Percentiles rank a stretch among this genome's conserved stretches.
phyloP scores from a whole-genome alignment of 164 flowering plant genomes.

The Stephania japonica region DNA sequence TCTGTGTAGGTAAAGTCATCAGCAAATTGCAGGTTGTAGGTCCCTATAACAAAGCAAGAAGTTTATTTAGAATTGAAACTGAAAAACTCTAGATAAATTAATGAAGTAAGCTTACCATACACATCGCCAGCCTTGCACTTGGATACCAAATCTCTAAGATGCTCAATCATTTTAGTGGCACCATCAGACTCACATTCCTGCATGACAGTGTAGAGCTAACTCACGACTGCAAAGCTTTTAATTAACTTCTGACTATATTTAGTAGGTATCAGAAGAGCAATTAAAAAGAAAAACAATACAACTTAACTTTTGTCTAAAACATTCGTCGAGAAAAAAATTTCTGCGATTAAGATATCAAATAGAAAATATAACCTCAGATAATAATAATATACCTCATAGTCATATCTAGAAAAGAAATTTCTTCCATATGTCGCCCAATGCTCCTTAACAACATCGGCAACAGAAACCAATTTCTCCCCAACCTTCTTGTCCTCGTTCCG shows the following conservation, averaged over 20 bases:
- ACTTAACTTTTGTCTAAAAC: neutral
- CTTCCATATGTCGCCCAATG: conserved; percentile 98
- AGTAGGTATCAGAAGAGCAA: neutral
- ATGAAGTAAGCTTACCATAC: conserved; percentile 49
- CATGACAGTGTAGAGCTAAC: neutral
- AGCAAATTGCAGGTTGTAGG: conserved; percentile 74
- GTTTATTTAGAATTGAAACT: conserved; percentile 12
- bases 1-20: conserved; percentile 92
- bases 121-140: conserved; percentile 74
- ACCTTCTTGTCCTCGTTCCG: conserved; percentile 77
- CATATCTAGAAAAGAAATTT: conserved; percentile 96
- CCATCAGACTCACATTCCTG: conserved; percentile 98
- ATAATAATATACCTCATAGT: conserved; percentile 64
- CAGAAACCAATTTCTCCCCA: conserved; percentile 82
- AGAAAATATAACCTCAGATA: neutral
- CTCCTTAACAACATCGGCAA: conserved; percentile 77
- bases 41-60: conserved; percentile 38
- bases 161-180: conserved; percentile 82
- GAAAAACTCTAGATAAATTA: neutral
- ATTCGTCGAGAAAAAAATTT: neutral
- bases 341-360: neutral
- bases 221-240: neutral
- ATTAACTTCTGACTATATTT: neutral
- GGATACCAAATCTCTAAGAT: conserved; percentile 70
- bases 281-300: neutral